Evolutionary conservation across 1,139 yeast species (phyloP).

Genomic region (Arxiozyma bovina): DNA sequence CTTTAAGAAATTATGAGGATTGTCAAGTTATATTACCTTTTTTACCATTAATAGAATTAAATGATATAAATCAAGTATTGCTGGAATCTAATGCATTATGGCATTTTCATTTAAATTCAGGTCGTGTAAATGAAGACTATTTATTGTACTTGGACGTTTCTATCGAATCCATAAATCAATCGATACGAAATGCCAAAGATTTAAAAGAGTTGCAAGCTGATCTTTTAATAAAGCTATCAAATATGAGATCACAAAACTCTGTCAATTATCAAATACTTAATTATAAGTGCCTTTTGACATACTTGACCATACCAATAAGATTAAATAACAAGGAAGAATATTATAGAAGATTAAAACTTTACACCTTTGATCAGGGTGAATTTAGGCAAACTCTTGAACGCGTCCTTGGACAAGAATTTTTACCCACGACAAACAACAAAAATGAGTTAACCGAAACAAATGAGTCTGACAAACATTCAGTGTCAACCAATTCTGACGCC

Average conservation of each 20-base stretch:
- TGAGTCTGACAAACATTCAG: background rate
- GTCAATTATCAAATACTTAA: conserved; percentile 20
- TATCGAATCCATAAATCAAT: conserved; percentile 4
- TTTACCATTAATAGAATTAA: conserved; percentile 47
- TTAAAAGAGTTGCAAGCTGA: background rate
- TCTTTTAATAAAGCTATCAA: background rate
- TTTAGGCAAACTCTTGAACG: conserved; percentile 1
- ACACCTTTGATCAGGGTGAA: conserved; percentile 24
- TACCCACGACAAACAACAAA: background rate
- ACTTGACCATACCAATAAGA: conserved; percentile 24
- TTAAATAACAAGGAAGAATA: conserved; percentile 22
- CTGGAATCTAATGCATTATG: conserved; percentile 77
- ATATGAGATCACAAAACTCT: background rate
- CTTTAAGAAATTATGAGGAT: conserved; percentile 16
- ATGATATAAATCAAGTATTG: conserved; percentile 39
- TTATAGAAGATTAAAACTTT: conserved; percentile 19
- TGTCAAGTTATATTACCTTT: conserved; percentile 46
- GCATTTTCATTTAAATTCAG: conserved; percentile 32
- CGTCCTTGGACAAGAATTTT: background rate
- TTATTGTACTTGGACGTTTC: background rate
- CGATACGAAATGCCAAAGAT: conserved; percentile 13
- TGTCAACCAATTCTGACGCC: background rate
- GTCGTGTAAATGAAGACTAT: conserved; percentile 10
- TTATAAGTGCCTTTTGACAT: conserved; percentile 17
- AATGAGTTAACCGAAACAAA: background rate